phyloP scores from a whole-genome alignment of 441 rosid genomes.

The Adansonia rubrostipa region DNA sequence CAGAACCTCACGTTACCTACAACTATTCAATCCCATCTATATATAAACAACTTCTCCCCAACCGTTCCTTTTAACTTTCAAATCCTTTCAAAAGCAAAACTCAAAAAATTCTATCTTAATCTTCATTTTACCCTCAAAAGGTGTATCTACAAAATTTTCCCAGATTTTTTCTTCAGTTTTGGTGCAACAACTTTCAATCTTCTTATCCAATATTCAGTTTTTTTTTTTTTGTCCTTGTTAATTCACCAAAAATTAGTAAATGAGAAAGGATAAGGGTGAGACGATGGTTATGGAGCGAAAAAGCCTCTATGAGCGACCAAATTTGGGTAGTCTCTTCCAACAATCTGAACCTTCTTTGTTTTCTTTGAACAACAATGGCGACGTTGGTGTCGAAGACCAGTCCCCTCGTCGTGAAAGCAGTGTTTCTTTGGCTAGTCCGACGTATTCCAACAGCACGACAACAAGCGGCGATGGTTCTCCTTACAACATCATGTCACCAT shows the following conservation, averaged over 20 bases:
- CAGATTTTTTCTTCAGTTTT: not conserved
- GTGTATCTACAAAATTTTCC: not conserved
- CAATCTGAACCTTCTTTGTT: slow-evolving; percentile 39
- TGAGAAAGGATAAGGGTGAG: slow-evolving; percentile 29
- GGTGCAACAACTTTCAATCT: not conserved
- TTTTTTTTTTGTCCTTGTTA: not conserved
- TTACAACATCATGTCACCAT: slow-evolving; percentile 44
- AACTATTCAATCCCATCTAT: not conserved
- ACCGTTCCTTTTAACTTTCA: not conserved
- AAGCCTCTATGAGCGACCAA: slow-evolving; percentile 44
- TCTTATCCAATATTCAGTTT: not conserved
- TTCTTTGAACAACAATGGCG: slow-evolving; percentile 10
- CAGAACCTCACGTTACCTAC: slow-evolving; percentile 41
- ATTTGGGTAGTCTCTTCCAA: slow-evolving; percentile 50
- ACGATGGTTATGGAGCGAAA: slow-evolving; percentile 28
- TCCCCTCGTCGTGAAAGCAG: slow-evolving; percentile 36
- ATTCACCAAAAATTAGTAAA: not conserved
- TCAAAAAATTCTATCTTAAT: not conserved
- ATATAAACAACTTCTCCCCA: not conserved
- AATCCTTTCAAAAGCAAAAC: not conserved
- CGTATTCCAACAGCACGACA: slow-evolving; percentile 31
- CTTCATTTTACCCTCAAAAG: not conserved
- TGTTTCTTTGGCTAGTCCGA: slow-evolving; percentile 49
- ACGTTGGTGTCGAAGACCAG: slow-evolving; percentile 31
- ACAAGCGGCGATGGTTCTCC: slow-evolving; percentile 57